Percentiles rank a stretch among this genome's conserved stretches.
Evolutionary conservation across 2,329 filamentous ascomycete species (phyloP).

Genomic region (Lachnellula suecica): DNA sequence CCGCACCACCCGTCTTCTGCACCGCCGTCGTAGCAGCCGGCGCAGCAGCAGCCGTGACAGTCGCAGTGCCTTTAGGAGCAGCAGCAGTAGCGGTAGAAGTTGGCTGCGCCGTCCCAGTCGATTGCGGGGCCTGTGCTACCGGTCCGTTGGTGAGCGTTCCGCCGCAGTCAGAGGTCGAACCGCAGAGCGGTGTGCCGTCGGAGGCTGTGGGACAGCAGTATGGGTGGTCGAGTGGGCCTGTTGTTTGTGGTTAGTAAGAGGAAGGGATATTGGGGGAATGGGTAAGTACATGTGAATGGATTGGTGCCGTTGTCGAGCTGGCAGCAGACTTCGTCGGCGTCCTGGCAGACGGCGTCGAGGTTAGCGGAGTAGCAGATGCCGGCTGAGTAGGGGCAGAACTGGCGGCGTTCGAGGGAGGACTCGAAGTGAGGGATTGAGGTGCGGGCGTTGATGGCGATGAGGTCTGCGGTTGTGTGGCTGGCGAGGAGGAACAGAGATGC

Average conservation of each 20-base stretch:
- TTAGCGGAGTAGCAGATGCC: background rate
- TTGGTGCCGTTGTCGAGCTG: background rate
- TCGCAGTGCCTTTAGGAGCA: background rate
- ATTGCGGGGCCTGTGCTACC: background rate
- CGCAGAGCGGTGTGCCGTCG: background rate
- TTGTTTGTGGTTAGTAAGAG: background rate
- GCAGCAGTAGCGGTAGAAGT: background rate
- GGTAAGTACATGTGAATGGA: background rate
- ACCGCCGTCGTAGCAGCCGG: background rate
- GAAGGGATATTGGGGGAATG: background rate
- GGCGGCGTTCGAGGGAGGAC: background rate
- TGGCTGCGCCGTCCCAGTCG: background rate
- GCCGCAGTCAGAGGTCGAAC: background rate
- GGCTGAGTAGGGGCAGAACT: background rate
- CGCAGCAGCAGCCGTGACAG: background rate
- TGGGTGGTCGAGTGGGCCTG: background rate
- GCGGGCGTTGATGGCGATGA: background rate
- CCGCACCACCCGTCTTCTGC: background rate
- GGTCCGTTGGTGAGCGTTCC: background rate
- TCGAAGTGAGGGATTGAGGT: background rate
- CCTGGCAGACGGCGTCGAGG: background rate
- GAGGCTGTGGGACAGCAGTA: background rate
- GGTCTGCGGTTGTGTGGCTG: background rate
- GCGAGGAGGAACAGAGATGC: background rate
- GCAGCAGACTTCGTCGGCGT: background rate